Evolutionary conservation across 2,329 filamentous ascomycete species (phyloP).

Genomic region (Trichocomaceae sp.): DNA sequence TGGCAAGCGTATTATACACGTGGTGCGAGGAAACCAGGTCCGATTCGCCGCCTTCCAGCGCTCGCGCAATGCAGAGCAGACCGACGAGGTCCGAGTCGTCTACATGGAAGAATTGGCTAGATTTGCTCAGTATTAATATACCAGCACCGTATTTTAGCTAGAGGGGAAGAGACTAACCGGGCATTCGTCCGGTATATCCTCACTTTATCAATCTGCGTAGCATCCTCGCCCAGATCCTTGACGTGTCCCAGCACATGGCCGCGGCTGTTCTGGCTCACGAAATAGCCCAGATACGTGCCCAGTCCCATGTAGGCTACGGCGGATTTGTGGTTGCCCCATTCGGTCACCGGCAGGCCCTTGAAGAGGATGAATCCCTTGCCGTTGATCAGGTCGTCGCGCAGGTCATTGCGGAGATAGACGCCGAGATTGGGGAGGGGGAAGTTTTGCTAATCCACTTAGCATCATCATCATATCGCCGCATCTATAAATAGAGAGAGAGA

Average conservation of each 20-base stretch:
- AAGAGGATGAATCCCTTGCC: slow-evolving; percentile 88
- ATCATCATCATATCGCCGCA: no score
- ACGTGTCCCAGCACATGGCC: slow-evolving; percentile 85
- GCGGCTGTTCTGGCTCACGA: slow-evolving; percentile 75
- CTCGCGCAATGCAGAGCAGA: slow-evolving; percentile 70
- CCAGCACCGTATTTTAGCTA: no score
- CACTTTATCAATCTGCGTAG: slow-evolving; percentile 73
- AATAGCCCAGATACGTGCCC: slow-evolving; percentile 78
- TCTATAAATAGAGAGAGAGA: no score
- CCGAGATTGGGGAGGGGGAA: slow-evolving; percentile 57
- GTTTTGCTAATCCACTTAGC: slow-evolving; percentile 38
- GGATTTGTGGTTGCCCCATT: slow-evolving; percentile 73
- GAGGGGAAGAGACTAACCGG: slow-evolving; percentile 35
- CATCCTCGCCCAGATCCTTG: slow-evolving; percentile 79
- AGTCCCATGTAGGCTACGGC: slow-evolving; percentile 89
- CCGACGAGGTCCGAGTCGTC: slow-evolving; percentile 80
- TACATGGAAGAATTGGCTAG: slow-evolving; percentile 73
- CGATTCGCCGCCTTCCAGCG: slow-evolving; percentile 74
- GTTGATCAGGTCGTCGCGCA: slow-evolving; percentile 64
- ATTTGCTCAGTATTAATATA: no score
- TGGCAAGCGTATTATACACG: slow-evolving; percentile 74
- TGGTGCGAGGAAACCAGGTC: slow-evolving; percentile 73
- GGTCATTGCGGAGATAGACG: slow-evolving; percentile 44
- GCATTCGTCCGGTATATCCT: slow-evolving; percentile 87
- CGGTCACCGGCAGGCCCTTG: slow-evolving; percentile 69